Conservation (phyloP, 345 rosid species). For the Hibiscus trionum region DNA sequence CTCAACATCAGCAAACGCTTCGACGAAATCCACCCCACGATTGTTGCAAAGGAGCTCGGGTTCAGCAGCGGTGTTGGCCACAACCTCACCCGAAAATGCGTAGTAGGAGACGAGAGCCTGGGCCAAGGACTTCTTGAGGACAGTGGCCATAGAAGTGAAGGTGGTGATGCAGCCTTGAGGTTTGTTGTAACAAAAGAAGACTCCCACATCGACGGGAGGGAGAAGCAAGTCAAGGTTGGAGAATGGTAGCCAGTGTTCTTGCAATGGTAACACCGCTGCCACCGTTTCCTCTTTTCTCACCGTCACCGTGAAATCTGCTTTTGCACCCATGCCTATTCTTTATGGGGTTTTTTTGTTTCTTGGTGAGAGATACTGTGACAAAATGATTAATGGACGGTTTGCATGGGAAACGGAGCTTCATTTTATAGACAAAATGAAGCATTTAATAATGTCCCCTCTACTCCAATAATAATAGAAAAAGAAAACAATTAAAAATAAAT, state of each 20-base stretch:
- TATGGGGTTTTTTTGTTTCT: no score
- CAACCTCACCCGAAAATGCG: conserved; percentile 67
- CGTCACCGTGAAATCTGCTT: conserved; percentile 26
- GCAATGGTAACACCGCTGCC: conserved; percentile 59
- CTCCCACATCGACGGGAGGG: conserved; percentile 53
- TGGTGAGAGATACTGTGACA: not conserved
- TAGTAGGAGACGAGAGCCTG: conserved; percentile 67
- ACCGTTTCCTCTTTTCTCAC: conserved; percentile 45
- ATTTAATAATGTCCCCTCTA: no score
- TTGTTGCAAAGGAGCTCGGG: conserved; percentile 83
- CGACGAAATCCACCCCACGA: conserved; percentile 67
- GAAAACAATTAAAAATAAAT: not conserved
- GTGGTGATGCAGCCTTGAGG: not conserved
- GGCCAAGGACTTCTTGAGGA: conserved; percentile 53
- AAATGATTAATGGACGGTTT: not conserved
- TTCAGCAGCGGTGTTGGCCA: conserved; percentile 48
- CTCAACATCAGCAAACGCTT: conserved; percentile 49
- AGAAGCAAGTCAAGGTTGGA: conserved; percentile 86
- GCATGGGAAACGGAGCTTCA: not conserved
- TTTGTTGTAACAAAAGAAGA: conserved; percentile 60
- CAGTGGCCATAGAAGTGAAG: conserved; percentile 27
- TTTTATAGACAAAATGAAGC: not conserved
- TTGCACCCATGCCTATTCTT: not conserved
- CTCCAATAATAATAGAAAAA: not conserved
- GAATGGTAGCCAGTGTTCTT: conserved; percentile 72